A percentile compares a stretch with the other conserved stretches of the same genome.
Conservation (phyloP, 2,329 filamentous ascomycete species). For the Colletotrichum euphorbiae region DNA sequence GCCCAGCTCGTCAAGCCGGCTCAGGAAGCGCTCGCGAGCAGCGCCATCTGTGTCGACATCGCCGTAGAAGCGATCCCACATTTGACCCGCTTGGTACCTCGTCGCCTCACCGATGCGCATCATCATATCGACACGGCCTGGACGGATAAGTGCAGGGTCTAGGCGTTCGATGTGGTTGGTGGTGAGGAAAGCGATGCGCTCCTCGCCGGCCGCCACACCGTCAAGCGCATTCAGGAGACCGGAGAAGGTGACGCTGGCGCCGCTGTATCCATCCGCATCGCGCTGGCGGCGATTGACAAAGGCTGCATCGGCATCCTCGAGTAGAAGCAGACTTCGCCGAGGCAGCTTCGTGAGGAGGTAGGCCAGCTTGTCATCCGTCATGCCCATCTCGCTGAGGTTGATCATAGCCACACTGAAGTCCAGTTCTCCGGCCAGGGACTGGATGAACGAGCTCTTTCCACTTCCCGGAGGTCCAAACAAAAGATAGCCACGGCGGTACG, state of each 20-base stretch:
- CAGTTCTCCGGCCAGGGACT: constrained; percentile 90
- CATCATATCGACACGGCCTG: constrained; percentile 94
- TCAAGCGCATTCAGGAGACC: constrained; percentile 88
- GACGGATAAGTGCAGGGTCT: constrained; percentile 88
- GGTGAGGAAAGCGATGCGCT: constrained; percentile 92
- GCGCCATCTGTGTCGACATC: constrained; percentile 76
- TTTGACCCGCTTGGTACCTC: constrained; percentile 81
- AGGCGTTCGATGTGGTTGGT: constrained; percentile 94
- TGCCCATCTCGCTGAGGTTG: constrained; percentile 88
- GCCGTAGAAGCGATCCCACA: constrained; percentile 97
- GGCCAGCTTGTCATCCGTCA: constrained; percentile 90
- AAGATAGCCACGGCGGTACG: constrained; percentile 89
- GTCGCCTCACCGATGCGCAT: constrained; percentile 90
- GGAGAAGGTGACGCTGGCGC: constrained; percentile 93
- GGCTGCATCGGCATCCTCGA: constrained; percentile 93
- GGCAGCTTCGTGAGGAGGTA: constrained; percentile 88
- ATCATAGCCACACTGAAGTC: constrained; percentile 94
- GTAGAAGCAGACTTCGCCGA: constrained; percentile 80
- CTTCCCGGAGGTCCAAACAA: constrained; percentile 91
- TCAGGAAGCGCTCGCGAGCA: constrained; percentile 76
- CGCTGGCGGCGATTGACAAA: constrained; percentile 84
- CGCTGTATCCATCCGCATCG: constrained; percentile 85
- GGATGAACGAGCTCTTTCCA: constrained; percentile 96
- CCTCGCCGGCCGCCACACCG: constrained; percentile 93
- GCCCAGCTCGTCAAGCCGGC: constrained; percentile 75